Percentiles rank a stretch among this genome's conserved stretches.
phyloP scores from a whole-genome alignment of 164 flowering plant genomes.

The Stephania japonica region DNA sequence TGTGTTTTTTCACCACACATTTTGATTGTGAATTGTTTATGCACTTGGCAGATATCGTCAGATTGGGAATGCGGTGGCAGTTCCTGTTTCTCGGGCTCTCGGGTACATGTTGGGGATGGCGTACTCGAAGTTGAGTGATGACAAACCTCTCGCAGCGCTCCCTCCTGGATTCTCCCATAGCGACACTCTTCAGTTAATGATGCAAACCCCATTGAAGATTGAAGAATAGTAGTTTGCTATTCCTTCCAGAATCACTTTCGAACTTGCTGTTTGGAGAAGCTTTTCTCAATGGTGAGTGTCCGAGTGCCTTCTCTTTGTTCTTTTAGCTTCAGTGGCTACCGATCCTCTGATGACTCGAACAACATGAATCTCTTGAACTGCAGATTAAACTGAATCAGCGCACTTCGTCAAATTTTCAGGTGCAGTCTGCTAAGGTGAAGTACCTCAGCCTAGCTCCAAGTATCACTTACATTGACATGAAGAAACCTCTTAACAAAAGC shows the following conservation, averaged over 20 bases:
- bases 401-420: neutral
- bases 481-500: neutral
- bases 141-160: slow-evolving; percentile 44
- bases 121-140: slow-evolving; percentile 28
- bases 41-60: slow-evolving; percentile 53
- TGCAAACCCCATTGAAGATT: slow-evolving; percentile 14
- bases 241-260: neutral
- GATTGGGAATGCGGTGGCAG: slow-evolving; percentile 83
- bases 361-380: neutral
- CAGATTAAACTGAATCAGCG: neutral
- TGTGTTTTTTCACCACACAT: neutral
- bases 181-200: slow-evolving; percentile 15
- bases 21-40: neutral
- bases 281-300: neutral
- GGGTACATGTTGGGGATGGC: slow-evolving; percentile 77
- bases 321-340: neutral
- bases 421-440: neutral
- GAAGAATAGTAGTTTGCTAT: slow-evolving; percentile 4
- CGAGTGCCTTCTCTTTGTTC: neutral
- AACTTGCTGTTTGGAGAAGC: neutral
- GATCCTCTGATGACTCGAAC: neutral
- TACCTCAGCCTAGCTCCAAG: neutral
- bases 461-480: neutral
- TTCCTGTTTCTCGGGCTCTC: slow-evolving; percentile 67
- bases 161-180: slow-evolving; percentile 54